Percentiles rank a stretch among this genome's conserved stretches.
Conservation (phyloP, 495 filamentous ascomycete genomes). For the Geoglossum glabrum region DNA sequence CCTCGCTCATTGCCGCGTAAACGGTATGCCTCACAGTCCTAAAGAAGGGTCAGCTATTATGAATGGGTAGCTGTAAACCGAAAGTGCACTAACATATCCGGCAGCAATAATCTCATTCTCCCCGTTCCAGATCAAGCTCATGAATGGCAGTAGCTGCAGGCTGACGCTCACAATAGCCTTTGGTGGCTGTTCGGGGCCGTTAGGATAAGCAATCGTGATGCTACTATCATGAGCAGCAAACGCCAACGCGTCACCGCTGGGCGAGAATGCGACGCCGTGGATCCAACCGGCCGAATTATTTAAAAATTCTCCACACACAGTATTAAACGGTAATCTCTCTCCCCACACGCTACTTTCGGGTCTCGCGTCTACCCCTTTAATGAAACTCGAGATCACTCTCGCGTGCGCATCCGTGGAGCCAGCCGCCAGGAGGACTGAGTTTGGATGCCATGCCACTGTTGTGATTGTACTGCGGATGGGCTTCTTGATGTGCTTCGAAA, state of each 20-base stretch:
- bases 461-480: constrained; percentile 93
- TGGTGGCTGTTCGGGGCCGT: constrained; percentile 77
- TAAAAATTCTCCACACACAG: constrained; percentile 85
- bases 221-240: constrained; percentile 90
- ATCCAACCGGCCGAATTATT: constrained; percentile 96
- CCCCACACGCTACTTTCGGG: constrained; percentile 87
- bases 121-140: constrained; percentile 76
- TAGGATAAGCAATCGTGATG: constrained; percentile 88
- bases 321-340: constrained; percentile 88
- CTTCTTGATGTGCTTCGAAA: constrained; percentile 97
- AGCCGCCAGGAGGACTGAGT: constrained; percentile 81
- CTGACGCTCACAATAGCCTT: constrained; percentile 70
- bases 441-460: constrained; percentile 86
- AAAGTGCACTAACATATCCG: constrained; percentile 41
- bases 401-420: constrained; percentile 96
- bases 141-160: constrained; percentile 77
- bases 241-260: constrained; percentile 74
- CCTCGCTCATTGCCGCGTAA: constrained; percentile 59
- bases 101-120: constrained; percentile 91
- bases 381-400: constrained; percentile 82
- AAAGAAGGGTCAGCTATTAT: not conserved
- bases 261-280: constrained; percentile 76
- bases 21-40: constrained; percentile 87
- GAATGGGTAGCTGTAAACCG: not conserved
- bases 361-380: constrained; percentile 78